phyloP scores from a whole-genome alignment of 108 stramenopile genomes.

The Ochromonas danica region DNA sequence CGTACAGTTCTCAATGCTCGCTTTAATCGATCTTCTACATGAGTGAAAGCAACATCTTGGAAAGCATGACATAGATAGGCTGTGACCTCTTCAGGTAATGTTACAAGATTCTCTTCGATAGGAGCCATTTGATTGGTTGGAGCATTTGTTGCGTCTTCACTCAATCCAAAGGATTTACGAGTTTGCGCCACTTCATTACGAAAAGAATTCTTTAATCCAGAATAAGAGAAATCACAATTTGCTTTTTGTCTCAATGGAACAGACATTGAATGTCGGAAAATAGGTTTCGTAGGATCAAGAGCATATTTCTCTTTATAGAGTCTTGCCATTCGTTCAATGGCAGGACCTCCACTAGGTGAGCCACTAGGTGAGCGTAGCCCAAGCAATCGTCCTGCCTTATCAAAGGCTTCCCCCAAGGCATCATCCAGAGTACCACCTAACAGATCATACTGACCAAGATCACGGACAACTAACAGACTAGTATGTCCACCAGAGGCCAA shows the following conservation, averaged over 20 bases:
- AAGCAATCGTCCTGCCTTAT: slow-evolving; percentile 84
- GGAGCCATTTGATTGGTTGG: background rate
- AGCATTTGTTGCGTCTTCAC: slow-evolving; percentile 42
- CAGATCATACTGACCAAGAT: slow-evolving; percentile 73
- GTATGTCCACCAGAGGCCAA: slow-evolving; percentile 94
- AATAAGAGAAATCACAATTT: slow-evolving; percentile 90
- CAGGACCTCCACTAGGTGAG: slow-evolving; percentile 94
- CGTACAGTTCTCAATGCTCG: background rate
- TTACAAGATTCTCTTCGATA: no score
- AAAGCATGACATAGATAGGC: background rate
- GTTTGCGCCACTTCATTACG: slow-evolving; percentile 56
- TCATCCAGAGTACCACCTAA: slow-evolving; percentile 93
- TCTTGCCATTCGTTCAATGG: slow-evolving; percentile 76
- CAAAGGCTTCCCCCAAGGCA: slow-evolving; percentile 73
- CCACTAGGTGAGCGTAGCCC: slow-evolving; percentile 76
- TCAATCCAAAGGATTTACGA: background rate
- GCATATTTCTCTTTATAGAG: background rate
- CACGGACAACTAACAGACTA: slow-evolving; percentile 78
- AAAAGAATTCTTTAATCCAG: slow-evolving; percentile 88
- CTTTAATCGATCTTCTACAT: slow-evolving; percentile 78
- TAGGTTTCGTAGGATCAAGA: background rate
- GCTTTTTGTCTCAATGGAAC: slow-evolving; percentile 78
- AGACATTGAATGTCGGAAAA: slow-evolving; percentile 49
- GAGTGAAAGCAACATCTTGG: slow-evolving; percentile 82
- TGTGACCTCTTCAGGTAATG: slow-evolving; percentile 20